Base-by-base conservation (phyloP, 306 rosid genomes). In the Bauhinia variegata region DNA sequence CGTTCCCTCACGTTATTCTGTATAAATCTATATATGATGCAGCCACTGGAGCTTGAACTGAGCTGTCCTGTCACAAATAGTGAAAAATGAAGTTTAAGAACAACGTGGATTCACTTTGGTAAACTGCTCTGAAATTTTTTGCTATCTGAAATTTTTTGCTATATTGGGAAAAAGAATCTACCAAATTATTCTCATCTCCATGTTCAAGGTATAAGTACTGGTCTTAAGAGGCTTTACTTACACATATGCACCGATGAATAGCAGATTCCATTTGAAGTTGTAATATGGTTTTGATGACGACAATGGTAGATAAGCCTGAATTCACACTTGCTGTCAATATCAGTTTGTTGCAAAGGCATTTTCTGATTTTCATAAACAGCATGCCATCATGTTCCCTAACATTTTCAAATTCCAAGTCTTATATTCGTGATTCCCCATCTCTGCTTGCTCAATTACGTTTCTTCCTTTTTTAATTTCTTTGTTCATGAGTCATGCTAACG, bases 261-360 rank as follows among this genome's bases (percentile, higher is more conserved):
- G n/a, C 6, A 38, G 71, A 73, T 63, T 62, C 31, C 51, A 54
- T 49, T 56, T 23, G 73, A 63, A 71, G 59, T 56, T 67, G 68
- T 36, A 63, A 55, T 60, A 8, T 68, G 44, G 59, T 51, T 37
- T 63, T n/a, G n/a, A n/a, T n/a, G n/a, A n/a, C n/a, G n/a, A n/a
- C n/a, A n/a, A n/a, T n/a, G n/a, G n/a, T n/a, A n/a, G n/a, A n/a
- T n/a, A n/a, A n/a, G n/a, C n/a, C n/a, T n/a, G n/a, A 58, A 68
- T 51, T 70, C 42, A 57, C 64, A 53, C 54, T 54, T 49, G 55
- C 50, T 57, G 16, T 39, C 67, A 43, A 41, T 68, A 57, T 46
- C 16, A 16, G 48, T 58, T 47, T 65, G 44, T 65, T 81, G 72
- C 19, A 42, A 60, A n/a, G 62, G 44, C 63, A n/a, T 7, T 62